Evolutionary conservation across 495 filamentous ascomycete species (phyloP).

Genomic region (Penicillium antarcticum): DNA sequence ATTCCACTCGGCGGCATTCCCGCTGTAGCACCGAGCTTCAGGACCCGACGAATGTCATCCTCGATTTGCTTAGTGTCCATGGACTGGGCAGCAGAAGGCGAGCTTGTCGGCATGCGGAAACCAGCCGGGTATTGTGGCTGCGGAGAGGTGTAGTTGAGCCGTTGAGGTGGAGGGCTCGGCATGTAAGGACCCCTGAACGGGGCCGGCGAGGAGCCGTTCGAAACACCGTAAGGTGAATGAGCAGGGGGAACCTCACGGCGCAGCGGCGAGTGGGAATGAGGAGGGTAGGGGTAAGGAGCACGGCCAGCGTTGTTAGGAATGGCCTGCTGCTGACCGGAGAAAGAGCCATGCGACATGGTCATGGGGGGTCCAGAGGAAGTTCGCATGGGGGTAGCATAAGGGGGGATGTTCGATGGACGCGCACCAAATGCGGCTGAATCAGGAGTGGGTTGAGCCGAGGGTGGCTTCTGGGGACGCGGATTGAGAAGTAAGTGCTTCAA

Average conservation of each 20-base stretch:
- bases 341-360: conserved; percentile 16
- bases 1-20: conserved; percentile 29
- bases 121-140: conserved; percentile 21
- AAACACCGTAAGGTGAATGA: background rate
- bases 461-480: conserved; percentile 39
- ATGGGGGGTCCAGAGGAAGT: conserved; percentile 36
- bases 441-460: conserved; percentile 19
- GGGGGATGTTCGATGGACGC: conserved; percentile 20
- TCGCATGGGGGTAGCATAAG: conserved; percentile 38
- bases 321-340: conserved; percentile 10
- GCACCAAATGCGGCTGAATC: conserved; percentile 12
- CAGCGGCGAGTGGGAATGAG: conserved; percentile 22
- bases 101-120: conserved; percentile 19
- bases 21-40: conserved; percentile 44
- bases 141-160: conserved; percentile 19
- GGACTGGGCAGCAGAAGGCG: conserved; percentile 24
- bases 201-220: conserved; percentile 5
- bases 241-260: conserved; percentile 25
- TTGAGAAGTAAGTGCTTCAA: conserved; percentile 48
- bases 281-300: conserved; percentile 9
- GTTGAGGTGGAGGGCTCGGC: conserved; percentile 1
- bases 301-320: conserved; percentile 11
- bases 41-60: conserved; percentile 51
- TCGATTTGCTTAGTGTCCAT: conserved; percentile 48
- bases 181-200: conserved; percentile 7